phyloP scores from a whole-genome alignment of 768 basidiomycete genomes.

The Aureoboletus auriporus region DNA sequence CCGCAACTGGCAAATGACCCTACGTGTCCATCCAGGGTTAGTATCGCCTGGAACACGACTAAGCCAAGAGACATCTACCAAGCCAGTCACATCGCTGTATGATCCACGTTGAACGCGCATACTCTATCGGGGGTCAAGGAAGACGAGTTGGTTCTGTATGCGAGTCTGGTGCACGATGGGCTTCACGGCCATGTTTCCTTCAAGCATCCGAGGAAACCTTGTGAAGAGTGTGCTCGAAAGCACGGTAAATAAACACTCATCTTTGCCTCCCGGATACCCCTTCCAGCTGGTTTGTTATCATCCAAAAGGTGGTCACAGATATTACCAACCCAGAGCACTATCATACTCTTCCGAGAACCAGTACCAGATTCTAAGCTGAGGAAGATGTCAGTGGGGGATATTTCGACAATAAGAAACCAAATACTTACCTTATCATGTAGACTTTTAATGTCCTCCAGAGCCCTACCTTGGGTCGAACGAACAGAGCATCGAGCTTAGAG shows the following conservation, averaged over 20 bases:
- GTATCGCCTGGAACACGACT: neutral
- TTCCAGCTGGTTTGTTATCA: slow-evolving; percentile 66
- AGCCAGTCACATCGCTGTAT: slow-evolving; percentile 87
- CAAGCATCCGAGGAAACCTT: slow-evolving; percentile 50
- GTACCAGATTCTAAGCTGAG: slow-evolving; percentile 91
- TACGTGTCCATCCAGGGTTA: slow-evolving; percentile 29
- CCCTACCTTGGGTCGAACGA: slow-evolving; percentile 89
- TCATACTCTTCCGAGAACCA: slow-evolving; percentile 93
- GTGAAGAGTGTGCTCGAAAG: neutral
- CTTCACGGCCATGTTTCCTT: slow-evolving; percentile 71
- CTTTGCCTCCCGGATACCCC: slow-evolving; percentile 79
- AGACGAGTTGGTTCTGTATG: slow-evolving; percentile 98
- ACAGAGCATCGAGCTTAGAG: slow-evolving; percentile 95
- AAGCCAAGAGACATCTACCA: slow-evolving; percentile 39
- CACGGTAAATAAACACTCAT: slow-evolving; percentile 30
- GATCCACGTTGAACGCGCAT: slow-evolving; percentile 87
- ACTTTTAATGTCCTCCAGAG: slow-evolving; percentile 82
- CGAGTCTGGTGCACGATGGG: slow-evolving; percentile 93
- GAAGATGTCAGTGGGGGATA: slow-evolving; percentile 1
- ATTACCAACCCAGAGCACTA: slow-evolving; percentile 89
- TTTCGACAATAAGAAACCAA: neutral
- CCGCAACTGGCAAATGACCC: slow-evolving; percentile 84
- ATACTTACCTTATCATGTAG: slow-evolving; percentile 79
- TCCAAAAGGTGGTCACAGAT: slow-evolving; percentile 67
- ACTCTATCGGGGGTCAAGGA: slow-evolving; percentile 98